Percentiles rank a stretch among this genome's conserved stretches.
Evolutionary conservation across 2,329 filamentous ascomycete genomes (phyloP).

Genomic region (Xylariaceae sp.): DNA sequence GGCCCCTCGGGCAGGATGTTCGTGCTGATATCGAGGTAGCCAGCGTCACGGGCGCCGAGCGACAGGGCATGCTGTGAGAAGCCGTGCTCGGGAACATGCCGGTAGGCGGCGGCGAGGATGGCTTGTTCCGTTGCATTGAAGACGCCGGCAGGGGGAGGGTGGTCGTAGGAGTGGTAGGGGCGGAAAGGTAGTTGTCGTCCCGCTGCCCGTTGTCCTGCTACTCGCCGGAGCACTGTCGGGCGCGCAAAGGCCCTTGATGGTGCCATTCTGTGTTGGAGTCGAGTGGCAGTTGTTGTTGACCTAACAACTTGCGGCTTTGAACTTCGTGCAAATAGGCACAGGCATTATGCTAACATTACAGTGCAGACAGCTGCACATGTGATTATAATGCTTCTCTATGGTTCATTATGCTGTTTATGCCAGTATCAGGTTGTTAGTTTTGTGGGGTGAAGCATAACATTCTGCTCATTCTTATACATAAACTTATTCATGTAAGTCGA

Average conservation of each 20-base stretch:
- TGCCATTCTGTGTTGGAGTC: conserved; percentile 18
- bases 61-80: conserved; percentile 72
- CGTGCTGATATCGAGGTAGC: conserved; percentile 80
- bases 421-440: too few species aligned
- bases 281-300: neutral
- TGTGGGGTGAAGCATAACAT: too few species aligned
- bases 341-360: too few species aligned
- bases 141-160: conserved; percentile 51
- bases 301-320: too few species aligned
- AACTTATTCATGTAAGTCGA: too few species aligned
- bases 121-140: conserved; percentile 65
- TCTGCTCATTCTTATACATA: too few species aligned
- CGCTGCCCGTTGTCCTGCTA: conserved; percentile 4
- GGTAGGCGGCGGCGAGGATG: conserved; percentile 77
- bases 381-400: too few species aligned
- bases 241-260: conserved; percentile 23
- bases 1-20: conserved; percentile 74
- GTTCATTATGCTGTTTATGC: too few species aligned
- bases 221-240: conserved; percentile 12
- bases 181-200: conserved; percentile 19
- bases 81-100: conserved; percentile 73
- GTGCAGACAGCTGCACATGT: conserved; percentile 3
- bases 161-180: conserved; percentile 69
- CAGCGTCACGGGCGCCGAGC: conserved; percentile 74
- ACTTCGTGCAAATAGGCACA: too few species aligned